These are phyloP conservation scores for Aristolochia fimbriata DNA, from an alignment of 164 flowering plant genomes.

Conservation along the genomic window DNA sequence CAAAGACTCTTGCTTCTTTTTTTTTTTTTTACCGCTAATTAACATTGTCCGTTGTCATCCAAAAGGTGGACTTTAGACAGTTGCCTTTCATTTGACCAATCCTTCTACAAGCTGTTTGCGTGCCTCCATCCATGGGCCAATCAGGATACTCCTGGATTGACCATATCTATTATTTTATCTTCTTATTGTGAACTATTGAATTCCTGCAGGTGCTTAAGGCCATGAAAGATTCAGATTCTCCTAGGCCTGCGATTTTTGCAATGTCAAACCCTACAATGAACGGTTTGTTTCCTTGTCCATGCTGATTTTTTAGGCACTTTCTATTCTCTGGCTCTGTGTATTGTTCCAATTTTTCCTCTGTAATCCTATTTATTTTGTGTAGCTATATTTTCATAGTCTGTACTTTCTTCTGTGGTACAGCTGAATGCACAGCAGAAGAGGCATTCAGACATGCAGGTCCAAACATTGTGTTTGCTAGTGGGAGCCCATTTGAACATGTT, in stretches of 20 bases:
- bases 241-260: constrained; percentile 92
- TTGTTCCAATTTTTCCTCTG: too few relatives aligned
- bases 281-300: constrained; percentile 30
- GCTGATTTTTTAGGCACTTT: not conserved
- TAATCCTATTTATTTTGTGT: too few relatives aligned
- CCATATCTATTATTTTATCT: not conserved
- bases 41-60: not conserved
- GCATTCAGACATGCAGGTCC: constrained; percentile 94
- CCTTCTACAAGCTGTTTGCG: not conserved
- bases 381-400: too few relatives aligned
- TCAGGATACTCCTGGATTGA: not conserved
- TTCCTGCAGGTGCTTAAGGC: constrained; percentile 73
- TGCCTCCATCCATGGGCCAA: not conserved
- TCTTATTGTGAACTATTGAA: not conserved
- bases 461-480: constrained; percentile 89
- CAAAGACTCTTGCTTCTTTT: not conserved
- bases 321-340: too few relatives aligned
- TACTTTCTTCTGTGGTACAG: constrained; percentile 24
- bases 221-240: constrained; percentile 80
- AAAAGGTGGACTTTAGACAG: not conserved
- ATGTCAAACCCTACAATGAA: constrained; percentile 98
- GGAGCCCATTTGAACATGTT: constrained; percentile 89
- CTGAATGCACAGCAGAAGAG: constrained; percentile 92
- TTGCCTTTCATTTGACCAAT: not conserved
- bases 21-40: not conserved